Base-by-base conservation (phyloP, 106 monocot genomes). In the Dendrobium chrysotoxum region DNA sequence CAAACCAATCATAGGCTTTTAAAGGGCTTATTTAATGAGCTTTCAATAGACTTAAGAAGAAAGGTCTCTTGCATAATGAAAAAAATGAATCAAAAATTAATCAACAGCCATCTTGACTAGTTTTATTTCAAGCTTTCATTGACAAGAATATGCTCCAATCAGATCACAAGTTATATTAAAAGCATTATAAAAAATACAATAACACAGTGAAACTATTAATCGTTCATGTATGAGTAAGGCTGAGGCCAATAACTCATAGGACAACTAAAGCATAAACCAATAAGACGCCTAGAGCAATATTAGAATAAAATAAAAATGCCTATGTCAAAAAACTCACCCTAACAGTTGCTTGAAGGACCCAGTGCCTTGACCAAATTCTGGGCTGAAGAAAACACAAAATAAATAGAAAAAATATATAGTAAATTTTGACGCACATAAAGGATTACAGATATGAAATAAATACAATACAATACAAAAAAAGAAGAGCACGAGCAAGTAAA, bases 301-400 rank as follows among this genome's bases (percentile, higher is more conserved):
- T 18, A 72, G 28, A 72, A 72, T 4, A 57, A 57, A 5, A 73
- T 73, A 40, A 40, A 73, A n/a, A 42, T 13, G 0, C n/a, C 13
- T 3, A n/a, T 10, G 11, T 75, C 75, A 25, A n/a, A 75, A 25
- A 75, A 44, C 20, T 75, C 11, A 75, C 75, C 75, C 25, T 25
- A 44, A 10, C 21, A 25, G 16, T 46, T 75, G 75, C 11, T 45
- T 75, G 23, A 46, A 74, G 42, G n/a, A 44, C 21, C 44, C 41
- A 17, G 45, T 0, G 45, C 75, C 75, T 75, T 75, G 75, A 46
- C 46, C 75, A 75, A 75, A 75, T 46, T 46, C 75, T 13, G 75
- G 75, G 35, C 75, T 75, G 45, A 75, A 75, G 21, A 75, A 46
- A 45, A 23, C n/a, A 30, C 21, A 75, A 25, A 40, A 40, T 20